A percentile compares a stretch with the other conserved stretches of the same genome.
Conservation (phyloP, 345 rosid species). For the Hibiscus tridactylites region DNA sequence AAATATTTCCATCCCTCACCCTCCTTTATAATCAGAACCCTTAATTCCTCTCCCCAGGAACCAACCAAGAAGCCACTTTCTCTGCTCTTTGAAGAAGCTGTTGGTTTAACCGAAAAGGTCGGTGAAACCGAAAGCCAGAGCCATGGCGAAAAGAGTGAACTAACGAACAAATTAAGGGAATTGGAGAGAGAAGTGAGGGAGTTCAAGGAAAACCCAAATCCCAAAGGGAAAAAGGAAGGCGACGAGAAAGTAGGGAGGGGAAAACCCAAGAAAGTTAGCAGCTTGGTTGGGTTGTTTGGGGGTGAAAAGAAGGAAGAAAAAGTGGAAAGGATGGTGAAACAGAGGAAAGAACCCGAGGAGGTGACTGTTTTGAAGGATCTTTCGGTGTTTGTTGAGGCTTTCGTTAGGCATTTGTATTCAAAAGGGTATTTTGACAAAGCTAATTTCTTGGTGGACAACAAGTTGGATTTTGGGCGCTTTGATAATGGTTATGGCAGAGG, state of each 20-base stretch:
- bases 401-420: constrained; percentile 42
- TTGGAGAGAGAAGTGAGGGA: constrained; percentile 37
- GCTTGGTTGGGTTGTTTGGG: constrained; percentile 25
- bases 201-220: constrained; percentile 19
- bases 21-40: constrained; percentile 10
- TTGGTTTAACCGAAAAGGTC: constrained; percentile 35
- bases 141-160: constrained; percentile 15
- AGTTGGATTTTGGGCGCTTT: constrained; percentile 41
- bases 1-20: not conserved
- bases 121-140: constrained; percentile 16
- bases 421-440: constrained; percentile 61
- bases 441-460: constrained; percentile 39
- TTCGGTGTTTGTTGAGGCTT: constrained; percentile 37
- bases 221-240: not conserved
- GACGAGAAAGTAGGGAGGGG: not conserved
- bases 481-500: constrained; percentile 44
- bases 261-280: constrained; percentile 12
- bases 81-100: constrained; percentile 44
- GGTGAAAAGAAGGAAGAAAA: not conserved
- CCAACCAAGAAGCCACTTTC: constrained; percentile 32
- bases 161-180: constrained; percentile 31
- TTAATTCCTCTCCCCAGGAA: constrained; percentile 13
- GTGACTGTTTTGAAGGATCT: constrained; percentile 41
- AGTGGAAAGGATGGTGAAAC: not conserved
- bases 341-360: constrained; percentile 3